A percentile compares a stretch with the other conserved stretches of the same genome.
phyloP scores from a whole-genome alignment of 306 rosid species.

The Sechiopsis laciniata region DNA sequence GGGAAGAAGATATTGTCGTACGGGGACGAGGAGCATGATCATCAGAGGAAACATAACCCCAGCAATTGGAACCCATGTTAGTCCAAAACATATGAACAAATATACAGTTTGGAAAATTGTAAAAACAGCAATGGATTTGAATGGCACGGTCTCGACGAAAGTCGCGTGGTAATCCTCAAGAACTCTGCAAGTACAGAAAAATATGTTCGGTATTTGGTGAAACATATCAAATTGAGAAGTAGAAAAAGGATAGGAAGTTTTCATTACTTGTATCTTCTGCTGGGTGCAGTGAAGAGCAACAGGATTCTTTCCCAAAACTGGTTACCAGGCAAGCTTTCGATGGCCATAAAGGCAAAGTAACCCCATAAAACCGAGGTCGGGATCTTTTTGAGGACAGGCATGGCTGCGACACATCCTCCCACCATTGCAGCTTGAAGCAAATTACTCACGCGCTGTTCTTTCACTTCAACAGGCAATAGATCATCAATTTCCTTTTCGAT shows the following conservation, averaged over 20 bases:
- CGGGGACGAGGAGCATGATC: constrained; percentile 95
- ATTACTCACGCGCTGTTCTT: constrained; percentile 89
- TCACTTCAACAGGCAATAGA: constrained; percentile 88
- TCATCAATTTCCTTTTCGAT: constrained; percentile 94
- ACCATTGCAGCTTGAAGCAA: constrained; percentile 80
- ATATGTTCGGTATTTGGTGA: constrained; percentile 1
- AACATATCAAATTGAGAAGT: background rate
- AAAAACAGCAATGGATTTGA: constrained; percentile 67
- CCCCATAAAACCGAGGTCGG: constrained; percentile 99
- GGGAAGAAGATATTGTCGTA: constrained; percentile 80
- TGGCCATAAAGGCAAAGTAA: constrained; percentile 97
- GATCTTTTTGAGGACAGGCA: constrained; percentile 85
- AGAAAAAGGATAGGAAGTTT: constrained; percentile 4
- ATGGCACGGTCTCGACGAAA: constrained; percentile 97
- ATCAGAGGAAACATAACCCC: constrained; percentile 88
- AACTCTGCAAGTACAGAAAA: constrained; percentile 50
- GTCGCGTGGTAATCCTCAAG: constrained; percentile 93
- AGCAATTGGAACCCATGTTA: constrained; percentile 95
- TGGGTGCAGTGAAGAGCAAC: constrained; percentile 88
- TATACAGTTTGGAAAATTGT: constrained; percentile 77
- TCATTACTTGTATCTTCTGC: constrained; percentile 71
- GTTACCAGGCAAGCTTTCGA: constrained; percentile 94
- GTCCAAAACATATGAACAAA: constrained; percentile 79
- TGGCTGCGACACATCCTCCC: constrained; percentile 93
- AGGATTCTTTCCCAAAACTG: constrained; percentile 98